A percentile compares a stretch with the other conserved stretches of the same genome.
Conservation (phyloP, 75 land plant species). For the Cupressus sempervirens region DNA sequence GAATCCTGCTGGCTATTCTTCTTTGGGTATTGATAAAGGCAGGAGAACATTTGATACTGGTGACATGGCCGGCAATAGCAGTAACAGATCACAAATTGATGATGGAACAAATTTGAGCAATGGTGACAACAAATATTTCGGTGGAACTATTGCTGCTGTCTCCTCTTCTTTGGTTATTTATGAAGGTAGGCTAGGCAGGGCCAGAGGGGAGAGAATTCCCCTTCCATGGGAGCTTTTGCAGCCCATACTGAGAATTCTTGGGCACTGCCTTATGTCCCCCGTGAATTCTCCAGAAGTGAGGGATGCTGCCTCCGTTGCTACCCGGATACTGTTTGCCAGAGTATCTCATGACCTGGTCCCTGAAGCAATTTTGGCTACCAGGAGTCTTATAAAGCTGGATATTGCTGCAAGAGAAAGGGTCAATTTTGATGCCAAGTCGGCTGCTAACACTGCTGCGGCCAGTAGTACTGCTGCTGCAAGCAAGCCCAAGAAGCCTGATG, state of each 20-base stretch:
- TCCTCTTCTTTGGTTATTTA: background rate
- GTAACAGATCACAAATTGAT: background rate
- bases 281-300: constrained; percentile 54
- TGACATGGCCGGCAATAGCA: background rate
- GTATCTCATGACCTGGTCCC: constrained; percentile 81
- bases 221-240: constrained; percentile 88
- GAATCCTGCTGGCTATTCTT: background rate
- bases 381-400: constrained; percentile 71
- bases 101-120: background rate
- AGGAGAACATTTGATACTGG: background rate
- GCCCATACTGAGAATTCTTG: constrained; percentile 75
- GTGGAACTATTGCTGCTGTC: too few relatives aligned
- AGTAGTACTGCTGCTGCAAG: constrained; percentile 50
- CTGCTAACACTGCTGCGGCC: constrained; percentile 9
- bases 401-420: constrained; percentile 30
- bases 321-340: constrained; percentile 63
- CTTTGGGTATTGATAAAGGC: background rate
- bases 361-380: constrained; percentile 78
- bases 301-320: constrained; percentile 60
- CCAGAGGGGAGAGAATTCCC: constrained; percentile 46
- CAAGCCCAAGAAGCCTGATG: constrained; percentile 66
- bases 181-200: background rate
- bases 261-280: constrained; percentile 87
- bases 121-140: background rate
- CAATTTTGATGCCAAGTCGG: constrained; percentile 1